phyloP scores from a whole-genome alignment of 208 protist genomes.

The Leishmania lainsoni region DNA sequence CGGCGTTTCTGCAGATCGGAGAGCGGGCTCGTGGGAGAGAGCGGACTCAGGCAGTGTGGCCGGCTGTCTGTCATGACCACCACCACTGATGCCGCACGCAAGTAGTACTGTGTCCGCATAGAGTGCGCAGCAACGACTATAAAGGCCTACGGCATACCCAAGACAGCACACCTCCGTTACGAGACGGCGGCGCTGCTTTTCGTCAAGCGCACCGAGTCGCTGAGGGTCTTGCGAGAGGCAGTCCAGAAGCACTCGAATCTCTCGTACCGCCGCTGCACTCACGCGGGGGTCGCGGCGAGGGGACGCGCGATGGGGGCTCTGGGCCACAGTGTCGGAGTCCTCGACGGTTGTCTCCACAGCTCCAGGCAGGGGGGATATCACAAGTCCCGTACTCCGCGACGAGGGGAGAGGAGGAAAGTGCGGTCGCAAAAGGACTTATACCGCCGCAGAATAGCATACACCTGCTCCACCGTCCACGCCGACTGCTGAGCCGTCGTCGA shows the following conservation, averaged over 20 bases:
- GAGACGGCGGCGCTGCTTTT: slow-evolving; percentile 23
- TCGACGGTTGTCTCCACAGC: background rate
- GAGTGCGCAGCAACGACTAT: slow-evolving; percentile 30
- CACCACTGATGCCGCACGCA: background rate
- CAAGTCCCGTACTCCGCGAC: background rate
- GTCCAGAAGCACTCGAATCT: slow-evolving; percentile 19
- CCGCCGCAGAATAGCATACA: slow-evolving; percentile 17
- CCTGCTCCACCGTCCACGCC: slow-evolving; percentile 20
- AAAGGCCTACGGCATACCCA: slow-evolving; percentile 26
- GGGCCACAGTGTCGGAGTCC: background rate
- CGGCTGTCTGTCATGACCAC: background rate
- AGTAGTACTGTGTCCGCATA: slow-evolving; percentile 25
- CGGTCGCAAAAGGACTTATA: slow-evolving; percentile 13
- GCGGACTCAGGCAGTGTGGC: background rate
- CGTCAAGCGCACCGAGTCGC: slow-evolving; percentile 9
- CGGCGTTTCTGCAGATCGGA: background rate
- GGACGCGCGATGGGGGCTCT: slow-evolving; percentile 6
- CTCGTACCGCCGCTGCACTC: slow-evolving; percentile 3
- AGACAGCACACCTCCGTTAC: slow-evolving; percentile 27
- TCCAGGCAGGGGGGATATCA: background rate
- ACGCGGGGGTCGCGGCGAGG: background rate
- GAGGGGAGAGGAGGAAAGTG: slow-evolving; percentile 10
- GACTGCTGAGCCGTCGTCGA: background rate
- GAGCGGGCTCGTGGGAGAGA: background rate
- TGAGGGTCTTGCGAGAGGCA: slow-evolving; percentile 22